Evolutionary conservation across 192 early-diverging fungal genomes (phyloP).

Genomic region (Linderina pennispora): DNA sequence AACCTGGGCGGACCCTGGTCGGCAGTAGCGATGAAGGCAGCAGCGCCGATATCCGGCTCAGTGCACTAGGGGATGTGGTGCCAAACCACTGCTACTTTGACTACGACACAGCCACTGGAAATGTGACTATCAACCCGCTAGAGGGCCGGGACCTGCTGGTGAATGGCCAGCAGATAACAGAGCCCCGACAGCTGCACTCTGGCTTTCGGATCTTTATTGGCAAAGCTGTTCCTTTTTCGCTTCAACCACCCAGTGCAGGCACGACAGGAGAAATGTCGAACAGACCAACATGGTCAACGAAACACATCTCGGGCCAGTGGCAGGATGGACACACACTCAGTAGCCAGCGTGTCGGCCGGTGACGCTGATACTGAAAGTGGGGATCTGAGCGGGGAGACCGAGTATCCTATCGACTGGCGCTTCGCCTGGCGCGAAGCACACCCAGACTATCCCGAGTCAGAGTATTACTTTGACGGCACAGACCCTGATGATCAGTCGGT

Average conservation of each 20-base stretch:
- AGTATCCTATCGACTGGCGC: conserved; percentile 65
- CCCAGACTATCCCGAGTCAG: conserved; percentile 36
- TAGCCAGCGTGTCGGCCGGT: too few relatives aligned
- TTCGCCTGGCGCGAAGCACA: conserved; percentile 68
- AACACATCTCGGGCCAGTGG: too few relatives aligned
- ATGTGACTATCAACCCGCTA: conserved; percentile 56
- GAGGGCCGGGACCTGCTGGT: conserved; percentile 62
- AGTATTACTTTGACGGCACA: conserved; percentile 21
- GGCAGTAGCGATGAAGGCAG: conserved; percentile 45
- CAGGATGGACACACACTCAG: too few relatives aligned
- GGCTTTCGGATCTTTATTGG: conserved; percentile 80
- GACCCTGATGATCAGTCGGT: conserved; percentile 53
- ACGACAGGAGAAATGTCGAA: conserved; percentile 44
- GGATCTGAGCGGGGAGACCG: too few relatives aligned
- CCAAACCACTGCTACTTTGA: conserved; percentile 72
- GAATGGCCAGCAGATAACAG: conserved; percentile 63
- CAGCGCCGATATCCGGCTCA: conserved; percentile 47
- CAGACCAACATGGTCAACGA: too few relatives aligned
- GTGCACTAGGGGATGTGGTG: conserved; percentile 55
- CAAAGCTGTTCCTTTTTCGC: conserved; percentile 73
- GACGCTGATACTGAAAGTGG: too few relatives aligned
- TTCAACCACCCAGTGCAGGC: conserved; percentile 82
- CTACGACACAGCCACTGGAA: conserved; percentile 43
- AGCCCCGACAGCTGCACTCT: conserved; percentile 53
- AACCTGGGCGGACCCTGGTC: conserved; percentile 64